phyloP scores from a whole-genome alignment of 2,329 filamentous ascomycete genomes.

The Neospermospora avenae region DNA sequence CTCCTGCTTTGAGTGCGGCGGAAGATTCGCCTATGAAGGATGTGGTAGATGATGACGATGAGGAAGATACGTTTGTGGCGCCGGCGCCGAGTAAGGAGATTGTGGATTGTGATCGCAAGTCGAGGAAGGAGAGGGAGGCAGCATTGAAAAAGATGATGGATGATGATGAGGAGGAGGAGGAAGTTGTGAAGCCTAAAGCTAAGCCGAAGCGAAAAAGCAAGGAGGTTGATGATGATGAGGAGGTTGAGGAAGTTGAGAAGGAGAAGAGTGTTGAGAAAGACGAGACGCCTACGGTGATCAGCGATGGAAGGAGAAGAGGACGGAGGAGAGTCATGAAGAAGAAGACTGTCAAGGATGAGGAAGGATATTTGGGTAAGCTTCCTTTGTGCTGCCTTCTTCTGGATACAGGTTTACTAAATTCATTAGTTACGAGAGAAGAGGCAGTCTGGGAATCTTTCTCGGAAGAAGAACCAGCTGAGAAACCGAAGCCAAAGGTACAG shows the following conservation, averaged over 20 bases:
- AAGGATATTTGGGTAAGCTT: constrained; percentile 78
- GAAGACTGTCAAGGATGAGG: constrained; percentile 79
- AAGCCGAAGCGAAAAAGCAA: constrained; percentile 39
- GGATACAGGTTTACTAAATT: constrained; percentile 13
- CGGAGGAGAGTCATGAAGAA: constrained; percentile 82
- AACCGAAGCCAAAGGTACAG: constrained; percentile 50
- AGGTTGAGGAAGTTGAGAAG: constrained; percentile 27
- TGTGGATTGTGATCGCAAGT: constrained; percentile 38
- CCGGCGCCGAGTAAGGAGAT: constrained; percentile 37
- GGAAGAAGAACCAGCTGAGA: constrained; percentile 72
- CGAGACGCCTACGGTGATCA: constrained; percentile 35
- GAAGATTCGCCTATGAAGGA: constrained; percentile 55
- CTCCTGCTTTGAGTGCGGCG: constrained; percentile 33
- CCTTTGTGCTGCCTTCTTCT: background rate
- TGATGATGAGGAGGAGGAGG: constrained; percentile 56
- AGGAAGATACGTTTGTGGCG: constrained; percentile 49
- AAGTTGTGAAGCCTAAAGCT: constrained; percentile 23
- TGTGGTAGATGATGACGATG: constrained; percentile 53
- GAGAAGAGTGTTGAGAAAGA: constrained; percentile 17
- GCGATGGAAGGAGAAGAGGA: constrained; percentile 68
- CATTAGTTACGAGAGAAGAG: constrained; percentile 86
- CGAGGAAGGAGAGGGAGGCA: constrained; percentile 61
- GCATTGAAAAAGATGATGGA: constrained; percentile 75
- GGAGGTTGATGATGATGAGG: constrained; percentile 32
- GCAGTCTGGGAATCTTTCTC: constrained; percentile 88